Percentiles rank a stretch among this genome's conserved stretches.
These are phyloP conservation scores for Effrenium voratum DNA, from an alignment of 73 alveolate genomes.

Conservation along the genomic window DNA sequence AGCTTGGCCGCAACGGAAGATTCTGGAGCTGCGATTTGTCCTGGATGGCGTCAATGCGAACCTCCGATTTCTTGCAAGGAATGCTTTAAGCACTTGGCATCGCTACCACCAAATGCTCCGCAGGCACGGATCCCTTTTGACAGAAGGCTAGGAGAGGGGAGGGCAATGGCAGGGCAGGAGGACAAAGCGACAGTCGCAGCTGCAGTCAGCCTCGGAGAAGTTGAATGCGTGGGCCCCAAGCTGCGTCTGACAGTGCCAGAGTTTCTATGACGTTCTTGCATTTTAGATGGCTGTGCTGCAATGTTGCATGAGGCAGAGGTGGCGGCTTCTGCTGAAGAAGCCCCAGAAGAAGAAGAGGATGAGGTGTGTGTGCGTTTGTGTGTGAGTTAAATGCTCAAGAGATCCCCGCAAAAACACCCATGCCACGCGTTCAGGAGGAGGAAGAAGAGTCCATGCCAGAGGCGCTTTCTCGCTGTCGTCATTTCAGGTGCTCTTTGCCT, in stretches of 20 bases:
- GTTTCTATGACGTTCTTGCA: too few species aligned
- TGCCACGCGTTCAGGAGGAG: slow-evolving; percentile 57
- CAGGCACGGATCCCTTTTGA: not conserved
- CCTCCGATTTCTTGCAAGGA: not conserved
- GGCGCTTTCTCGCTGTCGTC: too few species aligned
- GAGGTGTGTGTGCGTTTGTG: too few species aligned
- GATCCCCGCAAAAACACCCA: too few species aligned
- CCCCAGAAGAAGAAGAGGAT: too few species aligned
- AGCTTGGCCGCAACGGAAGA: slow-evolving; percentile 16
- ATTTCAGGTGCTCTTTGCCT: too few species aligned
- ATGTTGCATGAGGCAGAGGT: too few species aligned
- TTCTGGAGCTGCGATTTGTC: not conserved
- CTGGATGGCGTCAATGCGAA: not conserved
- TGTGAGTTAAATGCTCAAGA: too few species aligned
- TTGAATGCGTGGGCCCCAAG: too few species aligned
- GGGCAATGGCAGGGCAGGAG: slow-evolving; percentile 9
- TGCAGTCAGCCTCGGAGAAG: not conserved
- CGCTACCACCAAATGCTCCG: slow-evolving; percentile 57
- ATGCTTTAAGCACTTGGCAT: slow-evolving; percentile 78
- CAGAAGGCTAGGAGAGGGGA: not conserved
- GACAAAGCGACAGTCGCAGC: slow-evolving; percentile 7
- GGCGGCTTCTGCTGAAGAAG: too few species aligned
- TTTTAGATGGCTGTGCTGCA: too few species aligned
- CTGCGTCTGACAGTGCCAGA: too few species aligned
- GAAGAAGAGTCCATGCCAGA: slow-evolving; percentile 91